Evolutionary conservation across 768 basidiomycete genomes (phyloP).

Genomic region (Macrolepiota fuliginosa): DNA sequence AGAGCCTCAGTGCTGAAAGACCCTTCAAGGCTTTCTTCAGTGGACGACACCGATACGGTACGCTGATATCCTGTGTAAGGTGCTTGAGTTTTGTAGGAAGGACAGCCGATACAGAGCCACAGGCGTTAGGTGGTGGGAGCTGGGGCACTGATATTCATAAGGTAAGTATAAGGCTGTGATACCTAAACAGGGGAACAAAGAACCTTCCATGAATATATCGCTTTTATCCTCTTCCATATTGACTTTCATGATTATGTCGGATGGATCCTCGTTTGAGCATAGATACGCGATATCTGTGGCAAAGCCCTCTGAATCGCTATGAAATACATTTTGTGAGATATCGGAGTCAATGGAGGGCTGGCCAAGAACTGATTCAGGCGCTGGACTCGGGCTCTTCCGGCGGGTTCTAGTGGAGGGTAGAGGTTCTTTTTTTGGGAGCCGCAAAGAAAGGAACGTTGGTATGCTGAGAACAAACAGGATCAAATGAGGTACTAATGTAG

Average conservation of each 20-base stretch:
- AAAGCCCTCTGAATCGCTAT: constrained; percentile 20
- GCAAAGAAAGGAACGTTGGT: constrained; percentile 34
- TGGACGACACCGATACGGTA: constrained; percentile 24
- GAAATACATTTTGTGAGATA: background rate
- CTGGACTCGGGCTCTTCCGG: background rate
- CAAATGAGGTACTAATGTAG: background rate
- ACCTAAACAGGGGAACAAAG: background rate
- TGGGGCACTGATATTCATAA: constrained; percentile 44
- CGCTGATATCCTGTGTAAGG: background rate
- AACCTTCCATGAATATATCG: constrained; percentile 57
- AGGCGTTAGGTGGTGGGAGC: constrained; percentile 51
- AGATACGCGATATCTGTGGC: constrained; percentile 30
- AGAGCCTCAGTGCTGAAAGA: constrained; percentile 52
- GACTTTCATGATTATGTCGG: constrained; percentile 50
- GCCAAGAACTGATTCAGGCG: constrained; percentile 13
- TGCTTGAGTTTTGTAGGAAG: constrained; percentile 24
- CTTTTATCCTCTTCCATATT: constrained; percentile 53
- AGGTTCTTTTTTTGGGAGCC: constrained; percentile 18
- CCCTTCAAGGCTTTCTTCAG: constrained; percentile 55
- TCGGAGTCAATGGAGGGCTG: constrained; percentile 7
- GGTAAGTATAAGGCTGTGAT: background rate
- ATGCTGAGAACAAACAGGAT: constrained; percentile 26
- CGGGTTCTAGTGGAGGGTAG: background rate
- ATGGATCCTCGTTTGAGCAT: constrained; percentile 21
- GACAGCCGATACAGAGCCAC: constrained; percentile 29